Evolutionary conservation across 2,329 filamentous ascomycete genomes (phyloP).

Genomic region (Claviceps paspali): DNA sequence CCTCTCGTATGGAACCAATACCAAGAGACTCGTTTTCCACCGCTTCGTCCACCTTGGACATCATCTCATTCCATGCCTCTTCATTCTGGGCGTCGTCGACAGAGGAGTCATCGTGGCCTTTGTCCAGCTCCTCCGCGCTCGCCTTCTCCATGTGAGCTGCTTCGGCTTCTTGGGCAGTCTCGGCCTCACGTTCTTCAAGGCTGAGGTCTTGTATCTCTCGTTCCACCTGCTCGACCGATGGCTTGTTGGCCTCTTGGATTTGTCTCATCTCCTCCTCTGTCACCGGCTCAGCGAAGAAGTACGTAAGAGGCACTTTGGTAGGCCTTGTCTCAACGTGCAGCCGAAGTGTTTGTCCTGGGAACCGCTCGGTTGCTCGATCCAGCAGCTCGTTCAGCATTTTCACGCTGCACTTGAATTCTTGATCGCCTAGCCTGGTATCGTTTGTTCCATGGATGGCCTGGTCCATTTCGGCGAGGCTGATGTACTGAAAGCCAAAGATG

Average conservation of each 20-base stretch:
- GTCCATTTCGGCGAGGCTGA: conserved; percentile 79
- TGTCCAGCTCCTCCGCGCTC: conserved; percentile 11
- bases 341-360: conserved; percentile 61
- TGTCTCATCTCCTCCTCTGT: conserved; percentile 52
- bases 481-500: conserved; percentile 96
- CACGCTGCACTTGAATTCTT: conserved; percentile 74
- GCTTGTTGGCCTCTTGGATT: conserved; percentile 56
- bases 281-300: conserved; percentile 81
- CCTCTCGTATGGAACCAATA: conserved; percentile 34
- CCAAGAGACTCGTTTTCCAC: conserved; percentile 43
- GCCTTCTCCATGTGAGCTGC: conserved; percentile 9
- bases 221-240: conserved; percentile 54
- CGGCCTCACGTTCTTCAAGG: conserved; percentile 15
- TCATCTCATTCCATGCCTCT: conserved; percentile 38
- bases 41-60: conserved; percentile 37
- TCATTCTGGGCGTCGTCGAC: conserved; percentile 16
- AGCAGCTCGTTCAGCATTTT: conserved; percentile 65
- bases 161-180: conserved; percentile 8
- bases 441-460: conserved; percentile 66
- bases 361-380: conserved; percentile 57
- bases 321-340: conserved; percentile 67
- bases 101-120: conserved; percentile 8
- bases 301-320: conserved; percentile 51
- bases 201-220: conserved; percentile 39
- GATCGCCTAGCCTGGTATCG: conserved; percentile 53